Evolutionary conservation across 208 protist species (phyloP), one percentile per base, ranked within the genome.

Genomic region (Crithidia expoeki): DNA sequence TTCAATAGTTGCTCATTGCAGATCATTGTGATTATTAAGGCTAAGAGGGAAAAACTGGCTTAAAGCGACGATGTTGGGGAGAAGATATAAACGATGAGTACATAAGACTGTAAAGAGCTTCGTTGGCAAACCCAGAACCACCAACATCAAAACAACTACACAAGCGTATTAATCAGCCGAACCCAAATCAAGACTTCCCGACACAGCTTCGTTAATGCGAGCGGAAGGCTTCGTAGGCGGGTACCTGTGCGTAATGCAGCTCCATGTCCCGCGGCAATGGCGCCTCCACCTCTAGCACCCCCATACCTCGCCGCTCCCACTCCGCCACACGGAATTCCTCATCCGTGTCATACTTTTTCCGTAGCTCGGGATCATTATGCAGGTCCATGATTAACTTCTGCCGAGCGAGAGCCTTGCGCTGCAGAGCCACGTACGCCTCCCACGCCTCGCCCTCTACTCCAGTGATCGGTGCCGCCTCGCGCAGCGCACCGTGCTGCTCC

Each of bases 351-450:
- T 94, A 94, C 55, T 55, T 42, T 34, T 86, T 72, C 16, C 74
- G 71, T 34, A 93, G 76, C 28, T 87, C 81, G 19, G 67, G 72
- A 62, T 94, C 83, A 57, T 86, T 83, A 72, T 83, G 66, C 57
- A 96, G 81, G 42, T 94, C 92, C 53, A 95, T 79, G 40, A 96
- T 90, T 9, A 96, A 79, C 49, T 78, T 52, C 74, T 96, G 92
- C 36, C 92, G 80, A 0, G 83, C 82, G 21, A 96, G 82, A 0
- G 92, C 86, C 66, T 94, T 93, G 38, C 68, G 74, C 79, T 94
- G 85, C 34, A 96, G 75, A 23, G 86, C 87, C n/a, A 92, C 79
- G 63, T 93, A 94, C 14, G 86, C 84, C 58, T 93, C 89, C 82
- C 83, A 94, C 27, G 76, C 88, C 69, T 96, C 89, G 2, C 92